These are phyloP conservation scores for Podosphaera fusca DNA, from an alignment of 2,329 filamentous ascomycete genomes.

Conservation along the genomic window DNA sequence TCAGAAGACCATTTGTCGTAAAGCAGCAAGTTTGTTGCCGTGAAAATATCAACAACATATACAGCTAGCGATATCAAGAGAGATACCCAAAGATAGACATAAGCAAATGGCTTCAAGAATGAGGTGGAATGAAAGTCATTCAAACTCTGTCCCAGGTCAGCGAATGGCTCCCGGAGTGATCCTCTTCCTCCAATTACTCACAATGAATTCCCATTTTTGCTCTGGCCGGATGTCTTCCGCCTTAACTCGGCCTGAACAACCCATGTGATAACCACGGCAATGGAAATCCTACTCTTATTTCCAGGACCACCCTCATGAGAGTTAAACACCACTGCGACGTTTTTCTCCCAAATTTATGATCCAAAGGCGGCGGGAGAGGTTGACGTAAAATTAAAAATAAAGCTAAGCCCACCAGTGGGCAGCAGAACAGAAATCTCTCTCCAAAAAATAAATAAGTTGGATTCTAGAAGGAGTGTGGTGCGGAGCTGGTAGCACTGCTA, in stretches of 20 bases:
- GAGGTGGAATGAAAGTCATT: constrained; percentile 70
- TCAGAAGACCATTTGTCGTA: constrained; percentile 78
- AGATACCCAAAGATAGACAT: constrained; percentile 64
- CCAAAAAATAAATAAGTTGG: no score
- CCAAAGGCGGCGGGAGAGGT: no score
- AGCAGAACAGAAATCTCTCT: no score
- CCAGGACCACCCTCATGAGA: no score
- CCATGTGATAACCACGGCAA: no score
- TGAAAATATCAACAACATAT: constrained; percentile 80
- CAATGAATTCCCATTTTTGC: constrained; percentile 88
- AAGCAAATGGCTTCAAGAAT: constrained; percentile 56
- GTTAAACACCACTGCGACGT: no score
- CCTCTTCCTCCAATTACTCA: constrained; percentile 20
- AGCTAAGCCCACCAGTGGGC: no score
- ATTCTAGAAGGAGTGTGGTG: no score
- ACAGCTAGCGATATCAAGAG: constrained; percentile 59
- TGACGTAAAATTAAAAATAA: no score
- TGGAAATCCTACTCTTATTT: no score
- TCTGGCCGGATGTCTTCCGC: constrained; percentile 47
- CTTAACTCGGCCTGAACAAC: constrained; percentile 38
- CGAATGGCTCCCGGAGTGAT: background rate
- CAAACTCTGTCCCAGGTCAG: constrained; percentile 21
- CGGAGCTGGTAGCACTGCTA: no score
- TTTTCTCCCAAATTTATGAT: no score
- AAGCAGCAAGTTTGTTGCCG: constrained; percentile 68